phyloP scores from a whole-genome alignment of 345 rosid species.

The Anacardium occidentale region DNA sequence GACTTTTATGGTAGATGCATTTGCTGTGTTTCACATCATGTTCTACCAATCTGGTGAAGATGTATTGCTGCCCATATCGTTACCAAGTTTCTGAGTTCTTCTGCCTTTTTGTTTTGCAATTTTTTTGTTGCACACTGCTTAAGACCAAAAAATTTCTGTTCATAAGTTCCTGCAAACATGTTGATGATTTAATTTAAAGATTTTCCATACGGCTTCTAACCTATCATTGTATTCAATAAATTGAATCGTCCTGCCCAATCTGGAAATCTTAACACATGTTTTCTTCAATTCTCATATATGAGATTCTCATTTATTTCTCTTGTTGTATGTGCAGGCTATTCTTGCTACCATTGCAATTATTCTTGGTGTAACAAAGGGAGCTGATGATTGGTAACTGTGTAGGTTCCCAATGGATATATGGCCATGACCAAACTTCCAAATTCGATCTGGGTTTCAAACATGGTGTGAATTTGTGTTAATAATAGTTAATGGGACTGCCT shows the following conservation, averaged over 20 bases:
- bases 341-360: slow-evolving; percentile 69
- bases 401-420: slow-evolving; percentile 13
- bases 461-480: neutral
- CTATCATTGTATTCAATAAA: neutral
- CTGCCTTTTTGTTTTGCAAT: too few species aligned
- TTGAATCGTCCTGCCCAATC: neutral
- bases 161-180: too few species aligned
- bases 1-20: neutral
- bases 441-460: neutral
- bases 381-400: slow-evolving; percentile 47
- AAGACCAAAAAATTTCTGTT: too few species aligned
- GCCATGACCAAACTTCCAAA: neutral
- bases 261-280: neutral
- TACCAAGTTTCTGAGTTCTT: too few species aligned
- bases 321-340: slow-evolving; percentile 54
- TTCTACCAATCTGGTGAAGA: neutral
- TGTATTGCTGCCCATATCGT: too few species aligned
- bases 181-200: too few species aligned
- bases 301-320: neutral
- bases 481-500: neutral
- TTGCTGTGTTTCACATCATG: too few species aligned
- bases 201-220: too few species aligned
- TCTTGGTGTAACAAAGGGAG: slow-evolving; percentile 64
- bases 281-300: neutral
- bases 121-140: too few species aligned